Evolutionary conservation across 2,329 filamentous ascomycete genomes (phyloP).

Genomic region (Sporothrix globosa): DNA sequence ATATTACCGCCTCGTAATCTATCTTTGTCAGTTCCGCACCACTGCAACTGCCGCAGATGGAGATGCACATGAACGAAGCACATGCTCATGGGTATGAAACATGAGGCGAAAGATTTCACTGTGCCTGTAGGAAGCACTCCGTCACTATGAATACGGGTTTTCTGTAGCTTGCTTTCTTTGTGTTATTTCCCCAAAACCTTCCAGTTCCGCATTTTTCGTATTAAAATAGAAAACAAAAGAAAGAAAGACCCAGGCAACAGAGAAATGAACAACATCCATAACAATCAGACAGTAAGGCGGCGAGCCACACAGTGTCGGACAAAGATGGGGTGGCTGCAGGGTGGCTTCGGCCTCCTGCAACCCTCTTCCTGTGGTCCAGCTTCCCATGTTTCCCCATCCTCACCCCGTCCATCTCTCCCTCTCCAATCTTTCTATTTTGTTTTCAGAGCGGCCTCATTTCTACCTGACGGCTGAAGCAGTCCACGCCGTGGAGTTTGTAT

Average conservation of each 20-base stretch:
- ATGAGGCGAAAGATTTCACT: background rate
- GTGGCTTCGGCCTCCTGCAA: constrained; percentile 17
- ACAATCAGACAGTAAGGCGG: background rate
- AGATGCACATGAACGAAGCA: background rate
- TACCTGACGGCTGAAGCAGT: background rate
- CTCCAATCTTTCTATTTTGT: background rate
- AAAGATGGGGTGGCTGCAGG: constrained; percentile 27
- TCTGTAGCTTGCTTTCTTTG: too few relatives aligned
- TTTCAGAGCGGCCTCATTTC: background rate
- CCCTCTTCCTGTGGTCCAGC: background rate
- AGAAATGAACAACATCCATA: background rate
- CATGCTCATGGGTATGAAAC: background rate
- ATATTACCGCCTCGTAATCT: too few relatives aligned
- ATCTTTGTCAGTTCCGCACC: background rate
- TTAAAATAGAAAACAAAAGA: background rate
- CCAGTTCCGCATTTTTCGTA: background rate
- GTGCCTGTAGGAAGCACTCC: background rate
- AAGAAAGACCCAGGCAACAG: background rate
- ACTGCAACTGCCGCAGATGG: background rate
- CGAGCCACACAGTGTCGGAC: constrained; percentile 21
- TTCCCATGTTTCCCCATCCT: background rate
- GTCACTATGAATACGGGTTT: background rate
- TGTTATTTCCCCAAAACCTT: too few relatives aligned
- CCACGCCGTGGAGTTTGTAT: background rate
- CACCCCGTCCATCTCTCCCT: background rate